A percentile compares a stretch with the other conserved stretches of the same genome.
phyloP scores from a whole-genome alignment of 345 rosid genomes.

The Psidium guajava region DNA sequence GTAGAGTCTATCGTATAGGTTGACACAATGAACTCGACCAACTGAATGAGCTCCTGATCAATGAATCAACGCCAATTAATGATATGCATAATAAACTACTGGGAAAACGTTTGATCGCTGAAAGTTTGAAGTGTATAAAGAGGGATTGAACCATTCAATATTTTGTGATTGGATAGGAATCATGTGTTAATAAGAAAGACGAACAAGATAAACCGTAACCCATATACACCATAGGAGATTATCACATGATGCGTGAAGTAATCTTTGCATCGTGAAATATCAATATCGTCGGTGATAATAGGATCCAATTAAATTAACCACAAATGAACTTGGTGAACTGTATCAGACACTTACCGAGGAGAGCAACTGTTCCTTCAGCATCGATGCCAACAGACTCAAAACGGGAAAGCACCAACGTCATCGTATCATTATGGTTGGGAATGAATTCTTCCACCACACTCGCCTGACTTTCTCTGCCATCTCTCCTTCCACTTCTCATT shows the following conservation, averaged over 20 bases:
- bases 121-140: not conserved
- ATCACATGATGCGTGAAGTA: too few species aligned
- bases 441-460: conserved; percentile 23
- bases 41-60: conserved; percentile 74
- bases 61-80: not conserved
- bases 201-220: not conserved
- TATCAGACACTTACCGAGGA: conserved; percentile 30
- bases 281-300: not conserved
- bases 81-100: not conserved
- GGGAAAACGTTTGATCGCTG: not conserved
- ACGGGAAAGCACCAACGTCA: conserved; percentile 42
- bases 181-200: not conserved
- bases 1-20: conserved; percentile 65
- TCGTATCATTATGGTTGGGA: conserved; percentile 65
- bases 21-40: conserved; percentile 75
- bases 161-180: too few species aligned
- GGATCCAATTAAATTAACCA: not conserved
- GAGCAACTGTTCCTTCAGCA: conserved; percentile 57
- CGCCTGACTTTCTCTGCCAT: conserved; percentile 43
- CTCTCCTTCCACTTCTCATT: conserved; percentile 70
- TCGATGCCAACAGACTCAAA: conserved; percentile 57
- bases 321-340: not conserved
- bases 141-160: too few species aligned
- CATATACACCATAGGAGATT: not conserved
- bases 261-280: too few species aligned